phyloP scores from a whole-genome alignment of 495 filamentous ascomycete genomes.

The Mytilinidion resinicola region DNA sequence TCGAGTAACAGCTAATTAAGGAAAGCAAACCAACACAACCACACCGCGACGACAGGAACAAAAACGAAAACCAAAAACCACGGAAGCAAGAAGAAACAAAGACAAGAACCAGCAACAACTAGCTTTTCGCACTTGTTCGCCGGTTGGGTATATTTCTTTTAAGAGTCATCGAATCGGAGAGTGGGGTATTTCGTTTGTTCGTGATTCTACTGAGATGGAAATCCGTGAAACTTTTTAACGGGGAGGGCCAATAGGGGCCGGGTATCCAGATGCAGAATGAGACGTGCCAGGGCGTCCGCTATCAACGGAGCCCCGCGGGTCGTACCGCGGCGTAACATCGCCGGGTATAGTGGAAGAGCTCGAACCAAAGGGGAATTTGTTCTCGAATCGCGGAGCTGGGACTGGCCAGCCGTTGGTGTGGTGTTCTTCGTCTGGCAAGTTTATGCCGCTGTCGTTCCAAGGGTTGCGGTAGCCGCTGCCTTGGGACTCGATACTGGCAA shows the following conservation, averaged over 20 bases:
- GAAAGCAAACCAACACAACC: slow-evolving; percentile 2
- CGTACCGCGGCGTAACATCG: slow-evolving; percentile 30
- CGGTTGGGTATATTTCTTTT: slow-evolving; percentile 32
- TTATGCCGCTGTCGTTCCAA: slow-evolving; percentile 94
- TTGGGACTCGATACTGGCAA: slow-evolving; percentile 87
- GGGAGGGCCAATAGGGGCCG: slow-evolving; percentile 40
- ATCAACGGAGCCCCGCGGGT: slow-evolving; percentile 71
- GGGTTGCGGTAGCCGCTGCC: slow-evolving; percentile 90
- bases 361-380: slow-evolving; percentile 27
- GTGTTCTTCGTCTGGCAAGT: slow-evolving; percentile 77
- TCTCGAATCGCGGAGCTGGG: slow-evolving; percentile 24
- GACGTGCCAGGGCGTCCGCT: slow-evolving; percentile 88
- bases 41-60: background rate
- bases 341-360: slow-evolving; percentile 22
- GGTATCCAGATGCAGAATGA: slow-evolving; percentile 60
- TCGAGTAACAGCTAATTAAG: background rate
- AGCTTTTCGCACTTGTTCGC: slow-evolving; percentile 23
- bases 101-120: slow-evolving; percentile 12
- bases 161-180: slow-evolving; percentile 4
- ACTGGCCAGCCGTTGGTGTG: slow-evolving; percentile 41
- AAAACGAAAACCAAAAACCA: slow-evolving; percentile 9
- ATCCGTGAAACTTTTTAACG: slow-evolving; percentile 28
- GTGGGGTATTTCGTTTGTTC: slow-evolving; percentile 25
- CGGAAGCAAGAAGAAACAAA: slow-evolving; percentile 3
- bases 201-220: slow-evolving; percentile 8